phyloP scores from a whole-genome alignment of 2,329 filamentous ascomycete genomes.

The Aspergillus caelatus region DNA sequence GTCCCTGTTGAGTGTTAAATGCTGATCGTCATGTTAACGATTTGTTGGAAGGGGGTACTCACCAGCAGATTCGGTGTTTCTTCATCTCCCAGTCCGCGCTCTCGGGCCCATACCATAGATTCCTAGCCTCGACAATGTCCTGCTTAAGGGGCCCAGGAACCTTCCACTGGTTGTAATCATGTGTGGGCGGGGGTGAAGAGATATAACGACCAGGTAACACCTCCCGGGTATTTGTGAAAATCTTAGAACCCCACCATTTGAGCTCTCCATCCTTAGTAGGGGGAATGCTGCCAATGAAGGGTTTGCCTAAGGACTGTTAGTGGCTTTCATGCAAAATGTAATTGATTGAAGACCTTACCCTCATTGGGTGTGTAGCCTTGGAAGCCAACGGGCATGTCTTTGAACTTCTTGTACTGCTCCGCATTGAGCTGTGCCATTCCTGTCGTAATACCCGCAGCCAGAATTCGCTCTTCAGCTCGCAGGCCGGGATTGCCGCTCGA shows the following conservation, averaged over 20 bases:
- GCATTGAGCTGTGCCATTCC: background rate
- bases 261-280: background rate
- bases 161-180: background rate
- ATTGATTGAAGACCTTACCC: background rate
- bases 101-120: background rate
- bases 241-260: background rate
- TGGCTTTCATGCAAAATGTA: background rate
- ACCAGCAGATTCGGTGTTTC: background rate
- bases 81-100: background rate
- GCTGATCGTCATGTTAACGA: background rate
- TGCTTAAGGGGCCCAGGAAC: background rate
- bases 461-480: background rate
- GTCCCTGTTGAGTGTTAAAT: background rate
- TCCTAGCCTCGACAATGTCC: background rate
- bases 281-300: background rate
- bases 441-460: background rate
- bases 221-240: background rate
- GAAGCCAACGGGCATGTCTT: background rate
- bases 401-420: background rate
- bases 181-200: background rate
- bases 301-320: background rate
- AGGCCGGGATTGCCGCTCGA: background rate
- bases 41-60: background rate
- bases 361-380: background rate
- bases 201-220: background rate